Evolutionary conservation across 2,329 filamentous ascomycete genomes (phyloP), one percentile per base, ranked within the genome.

Genomic region (Aphanocladium album): DNA sequence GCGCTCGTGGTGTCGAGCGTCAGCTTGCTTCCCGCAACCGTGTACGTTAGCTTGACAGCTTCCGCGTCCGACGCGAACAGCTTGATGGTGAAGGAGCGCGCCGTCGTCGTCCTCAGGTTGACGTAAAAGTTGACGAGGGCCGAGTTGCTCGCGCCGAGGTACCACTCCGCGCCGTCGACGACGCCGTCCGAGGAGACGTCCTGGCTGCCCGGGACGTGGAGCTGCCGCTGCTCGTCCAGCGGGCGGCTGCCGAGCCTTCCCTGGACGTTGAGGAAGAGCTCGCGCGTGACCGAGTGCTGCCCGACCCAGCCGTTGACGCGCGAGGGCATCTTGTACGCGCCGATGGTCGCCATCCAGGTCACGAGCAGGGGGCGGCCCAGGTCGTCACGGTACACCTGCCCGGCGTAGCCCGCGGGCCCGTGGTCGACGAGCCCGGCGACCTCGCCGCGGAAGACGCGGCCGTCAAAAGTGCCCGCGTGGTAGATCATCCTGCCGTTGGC

Each of bases 311-410:
- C 69, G 46, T 72, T 72, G 8, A 66, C 57, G 16, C 70, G 68
- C 51, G 58, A 68, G 1, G 67, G 66, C 64, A 63, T 68, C 58
- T 71, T 71, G 19, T 62, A 57, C 1, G 62, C 62, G 57, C 68
- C 67, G 68, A 56, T 70, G 68, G 16, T 57, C 67, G 46, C 23
- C 67, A 68, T 68, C 68, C 68, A 70, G 33, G 62, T 64, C 55
- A 70, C 66, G 54, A 63, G 66, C 23, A 70, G 62, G 57, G 68
- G 57, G 47, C 68, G 69, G 1, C 70, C 70, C 5, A 63, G 50
- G 23, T 66, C 64, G 59, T 72, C 70, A 46, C 66, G 60, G 62
- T 70, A 72, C 70, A 69, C 70, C 62, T 72, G 70, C 64, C 66
- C 67, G 3, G 70, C 67, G 52, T 70, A 70, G 61, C 66, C 68